Conservation (phyloP, 2,329 filamentous ascomycete genomes). For the Chaetomiaceae sp. region DNA sequence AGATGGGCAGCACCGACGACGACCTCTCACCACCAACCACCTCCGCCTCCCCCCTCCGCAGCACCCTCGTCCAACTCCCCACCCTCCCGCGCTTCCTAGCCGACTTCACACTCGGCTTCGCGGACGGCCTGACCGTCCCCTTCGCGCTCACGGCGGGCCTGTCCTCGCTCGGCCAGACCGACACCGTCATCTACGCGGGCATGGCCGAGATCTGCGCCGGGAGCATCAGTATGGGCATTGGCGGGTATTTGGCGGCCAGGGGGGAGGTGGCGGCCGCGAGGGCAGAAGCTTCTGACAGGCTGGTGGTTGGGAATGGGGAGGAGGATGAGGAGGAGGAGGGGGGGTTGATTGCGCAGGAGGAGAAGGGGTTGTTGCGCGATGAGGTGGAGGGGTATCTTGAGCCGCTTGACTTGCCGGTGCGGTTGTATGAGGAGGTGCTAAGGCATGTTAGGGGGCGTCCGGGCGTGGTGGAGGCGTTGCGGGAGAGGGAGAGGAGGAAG, state of each 20-base stretch:
- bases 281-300: background rate
- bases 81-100: background rate
- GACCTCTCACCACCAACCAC: background rate
- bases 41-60: background rate
- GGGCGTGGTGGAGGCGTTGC: background rate
- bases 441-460: background rate
- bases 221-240: conserved; percentile 71
- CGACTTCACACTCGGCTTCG: conserved; percentile 51
- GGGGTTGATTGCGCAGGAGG: background rate
- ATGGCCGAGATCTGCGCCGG: conserved; percentile 70
- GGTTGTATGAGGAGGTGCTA: background rate
- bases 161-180: conserved; percentile 57
- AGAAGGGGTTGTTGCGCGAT: background rate
- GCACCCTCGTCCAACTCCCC: background rate
- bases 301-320: background rate
- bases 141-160: conserved; percentile 73
- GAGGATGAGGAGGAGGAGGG: background rate
- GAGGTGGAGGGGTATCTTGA: background rate
- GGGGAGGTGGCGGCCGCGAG: background rate
- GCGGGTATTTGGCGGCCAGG: conserved; percentile 51
- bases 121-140: conserved; percentile 72
- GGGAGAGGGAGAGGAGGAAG: background rate
- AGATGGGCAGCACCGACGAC: background rate
- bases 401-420: background rate
- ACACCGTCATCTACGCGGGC: conserved; percentile 64